Base-by-base conservation (phyloP, 305 asterid genomes). In the Fraxinus latifolia region DNA sequence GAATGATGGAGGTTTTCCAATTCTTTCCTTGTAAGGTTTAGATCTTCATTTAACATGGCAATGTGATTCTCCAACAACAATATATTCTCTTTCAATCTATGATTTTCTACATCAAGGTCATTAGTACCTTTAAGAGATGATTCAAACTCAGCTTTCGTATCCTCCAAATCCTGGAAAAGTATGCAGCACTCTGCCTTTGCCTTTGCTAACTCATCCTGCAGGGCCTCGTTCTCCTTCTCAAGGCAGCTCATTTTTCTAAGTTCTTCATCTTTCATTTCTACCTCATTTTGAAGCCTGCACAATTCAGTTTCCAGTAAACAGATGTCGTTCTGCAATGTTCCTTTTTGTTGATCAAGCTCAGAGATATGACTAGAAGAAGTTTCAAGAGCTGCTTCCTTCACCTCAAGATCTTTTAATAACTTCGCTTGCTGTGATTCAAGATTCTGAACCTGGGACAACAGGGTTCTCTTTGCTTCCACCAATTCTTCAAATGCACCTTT, bases 381-480 rank as follows among this genome's bases (percentile, higher is more conserved):
- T 84, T 87, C 91, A 75, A 92, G 92, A 86, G 88, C 90, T 77
- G 89, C 82, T 86, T 93, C 94, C 86, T 90, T 88, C 88, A 44
- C 76, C 87, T 87, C 84, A 77, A 89, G 76, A 72, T 90, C 92
- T 85, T 86, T 94, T 37, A 84, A 73, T 87, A 92, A 78, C 47
- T 88, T 84, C 77, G 73, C 87, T 70, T 80, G 83, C 86, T 82
- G 84, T 21, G 90, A 80, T 85, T 82, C 68, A 83, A 90, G 92
- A 74, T 83, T 81, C 72, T 84, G 87, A 75, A 90, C 82, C 84
- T 84, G 84, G 76, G 88, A 68, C 74, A 83, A 84, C 78, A 88
- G 82, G n/a, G 36, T 78, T 55, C 39, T 60, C 78, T 83, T 88
- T 55, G 77, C 87, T 84, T 89, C 90, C 79, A 23, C 76, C 79